Percentiles rank a stretch among this genome's conserved stretches.
phyloP scores from a whole-genome alignment of 129 eudicot genomes.

The Arctium minus region DNA sequence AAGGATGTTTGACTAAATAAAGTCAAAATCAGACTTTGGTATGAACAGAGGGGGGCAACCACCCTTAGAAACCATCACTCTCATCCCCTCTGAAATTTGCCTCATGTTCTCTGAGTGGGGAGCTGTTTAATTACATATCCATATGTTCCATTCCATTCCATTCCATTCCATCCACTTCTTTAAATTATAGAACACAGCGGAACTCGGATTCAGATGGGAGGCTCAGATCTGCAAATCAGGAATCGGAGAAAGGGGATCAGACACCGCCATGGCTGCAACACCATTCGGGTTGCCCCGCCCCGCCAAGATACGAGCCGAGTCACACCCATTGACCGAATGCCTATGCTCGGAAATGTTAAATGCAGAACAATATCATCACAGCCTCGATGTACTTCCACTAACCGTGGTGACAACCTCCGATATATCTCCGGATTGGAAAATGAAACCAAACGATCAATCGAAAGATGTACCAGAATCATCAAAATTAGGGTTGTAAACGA shows the following conservation, averaged over 20 bases:
- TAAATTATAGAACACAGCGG: background rate
- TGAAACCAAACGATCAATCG: no score
- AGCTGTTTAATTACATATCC: background rate
- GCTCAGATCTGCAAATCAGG: background rate
- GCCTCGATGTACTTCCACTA: background rate
- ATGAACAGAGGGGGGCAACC: conserved; percentile 6
- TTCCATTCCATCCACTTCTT: no score
- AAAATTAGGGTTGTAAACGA: no score
- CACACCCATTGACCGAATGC: background rate
- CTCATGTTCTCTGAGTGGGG: conserved; percentile 8
- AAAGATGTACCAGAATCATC: no score
- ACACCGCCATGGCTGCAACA: background rate
- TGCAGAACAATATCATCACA: background rate
- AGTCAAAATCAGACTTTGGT: conserved; percentile 10
- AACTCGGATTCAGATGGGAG: no score
- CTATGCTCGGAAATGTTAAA: background rate
- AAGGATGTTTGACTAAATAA: background rate
- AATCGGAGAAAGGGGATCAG: background rate
- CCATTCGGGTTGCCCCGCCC: background rate
- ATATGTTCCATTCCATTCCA: no score
- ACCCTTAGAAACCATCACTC: background rate
- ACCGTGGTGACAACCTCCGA: background rate
- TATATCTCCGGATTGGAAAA: background rate
- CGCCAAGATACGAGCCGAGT: background rate
- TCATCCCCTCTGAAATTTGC: conserved; percentile 7